Evolutionary conservation across 179 eudicot genomes (phyloP).

Genomic region (Nepenthes alata): DNA sequence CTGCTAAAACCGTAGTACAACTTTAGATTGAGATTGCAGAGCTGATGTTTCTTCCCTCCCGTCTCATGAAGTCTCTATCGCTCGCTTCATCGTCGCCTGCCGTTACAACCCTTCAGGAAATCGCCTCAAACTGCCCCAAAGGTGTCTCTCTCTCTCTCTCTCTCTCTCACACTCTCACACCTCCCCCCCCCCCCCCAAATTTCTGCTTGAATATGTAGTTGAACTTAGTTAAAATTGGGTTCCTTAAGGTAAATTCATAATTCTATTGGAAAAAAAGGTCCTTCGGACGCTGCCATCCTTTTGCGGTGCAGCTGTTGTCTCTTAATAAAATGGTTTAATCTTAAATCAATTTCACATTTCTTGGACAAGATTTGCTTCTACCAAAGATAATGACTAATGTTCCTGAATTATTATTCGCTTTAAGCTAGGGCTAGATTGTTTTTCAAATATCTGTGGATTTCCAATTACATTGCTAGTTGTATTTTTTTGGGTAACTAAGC

Average conservation of each 20-base stretch:
- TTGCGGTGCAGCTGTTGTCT: background rate
- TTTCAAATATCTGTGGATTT: too few species aligned
- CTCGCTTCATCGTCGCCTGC: slow-evolving; percentile 21
- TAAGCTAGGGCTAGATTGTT: too few species aligned
- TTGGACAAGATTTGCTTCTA: too few species aligned
- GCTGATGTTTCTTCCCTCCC: slow-evolving; percentile 7
- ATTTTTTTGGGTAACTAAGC: too few species aligned
- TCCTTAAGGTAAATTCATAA: background rate
- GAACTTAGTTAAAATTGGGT: background rate
- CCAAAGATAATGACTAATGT: too few species aligned
- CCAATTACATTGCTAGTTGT: too few species aligned
- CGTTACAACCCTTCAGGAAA: slow-evolving; percentile 34
- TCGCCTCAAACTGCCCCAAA: slow-evolving; percentile 37
- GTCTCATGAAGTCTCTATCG: slow-evolving; percentile 26
- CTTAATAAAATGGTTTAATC: background rate
- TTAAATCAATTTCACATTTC: background rate
- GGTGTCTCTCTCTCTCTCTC: slow-evolving; percentile 29
- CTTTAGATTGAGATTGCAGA: too few species aligned
- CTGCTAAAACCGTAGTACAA: too few species aligned
- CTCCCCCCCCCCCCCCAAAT: too few species aligned
- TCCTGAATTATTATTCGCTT: too few species aligned
- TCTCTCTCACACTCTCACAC: slow-evolving; percentile 11
- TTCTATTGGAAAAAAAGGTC: too few species aligned
- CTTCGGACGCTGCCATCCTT: background rate
- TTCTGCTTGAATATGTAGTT: background rate